Conservation (phyloP, 805 yeast genomes). For the Kluyveromyces wickerhamii region DNA sequence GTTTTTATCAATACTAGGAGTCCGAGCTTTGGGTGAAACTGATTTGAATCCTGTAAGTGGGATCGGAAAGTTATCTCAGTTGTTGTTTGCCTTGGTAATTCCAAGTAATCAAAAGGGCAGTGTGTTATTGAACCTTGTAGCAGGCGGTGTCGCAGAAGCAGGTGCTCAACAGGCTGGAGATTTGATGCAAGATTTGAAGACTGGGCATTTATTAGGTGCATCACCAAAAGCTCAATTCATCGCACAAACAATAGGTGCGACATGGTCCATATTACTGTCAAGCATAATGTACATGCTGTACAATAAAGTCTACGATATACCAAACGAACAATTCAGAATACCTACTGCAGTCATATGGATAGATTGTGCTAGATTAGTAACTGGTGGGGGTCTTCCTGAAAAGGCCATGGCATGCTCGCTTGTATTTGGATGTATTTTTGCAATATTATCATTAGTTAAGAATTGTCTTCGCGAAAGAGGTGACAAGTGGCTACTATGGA, state of each 20-base stretch:
- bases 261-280: constrained; percentile 74
- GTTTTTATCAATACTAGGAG: constrained; percentile 75
- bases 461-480: constrained; percentile 44
- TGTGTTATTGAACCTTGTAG: constrained; percentile 76
- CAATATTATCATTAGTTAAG: constrained; percentile 54
- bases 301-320: constrained; percentile 75
- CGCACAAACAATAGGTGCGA: constrained; percentile 84
- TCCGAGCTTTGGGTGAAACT: constrained; percentile 92
- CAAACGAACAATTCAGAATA: constrained; percentile 70
- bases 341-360: constrained; percentile 98
- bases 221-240: constrained; percentile 86
- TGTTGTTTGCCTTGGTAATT: constrained; percentile 73
- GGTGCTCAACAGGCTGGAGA: constrained; percentile 99
- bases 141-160: constrained; percentile 97
- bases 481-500: constrained; percentile 36
- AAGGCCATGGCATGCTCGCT: constrained; percentile 56
- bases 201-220: constrained; percentile 88
- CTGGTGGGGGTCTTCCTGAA: constrained; percentile 86
- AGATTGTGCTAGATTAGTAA: constrained; percentile 87
- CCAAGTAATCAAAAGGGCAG: constrained; percentile 73
- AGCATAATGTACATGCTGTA: constrained; percentile 77
- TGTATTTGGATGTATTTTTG: constrained; percentile 60
- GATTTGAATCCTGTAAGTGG: constrained; percentile 96
- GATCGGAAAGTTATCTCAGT: constrained; percentile 87
- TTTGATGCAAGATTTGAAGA: constrained; percentile 92